phyloP scores from a whole-genome alignment of 108 stramenopile genomes.

The Fragilariopsis cylindrus region DNA sequence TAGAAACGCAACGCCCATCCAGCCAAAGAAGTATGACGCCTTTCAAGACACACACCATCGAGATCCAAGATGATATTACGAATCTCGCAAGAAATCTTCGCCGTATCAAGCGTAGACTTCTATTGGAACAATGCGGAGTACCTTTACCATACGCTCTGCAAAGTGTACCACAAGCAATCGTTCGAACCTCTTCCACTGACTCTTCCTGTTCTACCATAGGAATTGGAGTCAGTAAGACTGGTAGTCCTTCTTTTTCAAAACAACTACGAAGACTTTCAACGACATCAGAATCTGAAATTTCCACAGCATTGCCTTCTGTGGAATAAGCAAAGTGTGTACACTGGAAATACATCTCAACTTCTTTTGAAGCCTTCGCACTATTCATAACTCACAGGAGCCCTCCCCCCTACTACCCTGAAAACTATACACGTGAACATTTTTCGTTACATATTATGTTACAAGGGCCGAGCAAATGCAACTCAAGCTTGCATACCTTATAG shows the following conservation, averaged over 20 bases:
- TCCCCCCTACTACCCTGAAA: no score
- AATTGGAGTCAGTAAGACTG: background rate
- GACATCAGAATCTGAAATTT: background rate
- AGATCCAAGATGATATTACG: constrained; percentile 12
- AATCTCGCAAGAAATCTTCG: constrained; percentile 31
- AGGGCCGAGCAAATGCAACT: no score
- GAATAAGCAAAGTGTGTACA: background rate
- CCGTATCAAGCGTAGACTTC: constrained; percentile 35
- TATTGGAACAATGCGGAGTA: constrained; percentile 29
- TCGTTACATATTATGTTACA: no score
- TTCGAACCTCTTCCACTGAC: background rate
- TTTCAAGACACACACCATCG: no score
- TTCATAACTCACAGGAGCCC: no score
- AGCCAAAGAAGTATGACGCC: no score
- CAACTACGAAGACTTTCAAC: no score
- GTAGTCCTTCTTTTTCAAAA: background rate
- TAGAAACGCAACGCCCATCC: no score
- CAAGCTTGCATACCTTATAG: no score
- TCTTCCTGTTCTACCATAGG: constrained; percentile 8
- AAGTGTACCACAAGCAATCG: background rate
- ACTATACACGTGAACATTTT: no score
- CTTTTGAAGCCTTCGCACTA: no score
- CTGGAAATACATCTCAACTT: no score
- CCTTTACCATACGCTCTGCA: constrained; percentile 5
- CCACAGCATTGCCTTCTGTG: background rate